Evolutionary conservation across 176 grass and related monocot genomes (phyloP).

Genomic region (Secale cereale): DNA sequence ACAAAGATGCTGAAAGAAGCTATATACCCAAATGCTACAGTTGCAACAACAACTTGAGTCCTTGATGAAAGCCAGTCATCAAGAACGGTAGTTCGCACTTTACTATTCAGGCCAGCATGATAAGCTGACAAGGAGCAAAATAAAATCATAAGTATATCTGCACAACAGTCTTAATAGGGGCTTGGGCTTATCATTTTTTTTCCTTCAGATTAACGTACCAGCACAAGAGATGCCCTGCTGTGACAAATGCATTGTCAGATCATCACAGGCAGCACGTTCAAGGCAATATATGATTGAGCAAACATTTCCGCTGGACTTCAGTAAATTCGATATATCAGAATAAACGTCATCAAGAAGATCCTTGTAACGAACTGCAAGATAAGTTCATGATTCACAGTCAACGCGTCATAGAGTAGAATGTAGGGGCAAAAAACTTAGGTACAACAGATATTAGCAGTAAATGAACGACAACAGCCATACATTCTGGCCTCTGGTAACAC

Average conservation of each 20-base stretch:
- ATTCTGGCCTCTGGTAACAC: background rate
- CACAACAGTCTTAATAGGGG: constrained; percentile 9
- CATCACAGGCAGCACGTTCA: constrained; percentile 87
- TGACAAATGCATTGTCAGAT: constrained; percentile 61
- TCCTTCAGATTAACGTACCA: constrained; percentile 50
- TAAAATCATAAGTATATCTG: constrained; percentile 6
- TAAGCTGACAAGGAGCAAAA: constrained; percentile 67
- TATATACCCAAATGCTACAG: constrained; percentile 94
- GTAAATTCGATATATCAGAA: constrained; percentile 70
- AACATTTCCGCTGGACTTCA: constrained; percentile 71
- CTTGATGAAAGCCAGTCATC: constrained; percentile 91
- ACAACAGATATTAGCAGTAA: background rate
- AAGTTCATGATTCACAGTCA: constrained; percentile 24
- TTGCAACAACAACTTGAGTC: constrained; percentile 92
- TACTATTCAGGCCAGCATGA: constrained; percentile 83
- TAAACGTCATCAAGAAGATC: constrained; percentile 88
- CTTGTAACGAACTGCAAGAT: constrained; percentile 92
- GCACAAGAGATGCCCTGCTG: constrained; percentile 73
- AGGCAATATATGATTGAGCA: constrained; percentile 98
- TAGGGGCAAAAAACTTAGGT: background rate
- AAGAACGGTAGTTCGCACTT: constrained; percentile 72
- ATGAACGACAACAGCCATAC: background rate
- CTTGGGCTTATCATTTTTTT: constrained; percentile 13
- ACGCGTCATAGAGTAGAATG: background rate
- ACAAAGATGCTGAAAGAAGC: constrained; percentile 12